Percentiles rank a stretch among this genome's conserved stretches.
phyloP scores from a whole-genome alignment of 2,329 filamentous ascomycete genomes.

The Dactylellina drechsleri region DNA sequence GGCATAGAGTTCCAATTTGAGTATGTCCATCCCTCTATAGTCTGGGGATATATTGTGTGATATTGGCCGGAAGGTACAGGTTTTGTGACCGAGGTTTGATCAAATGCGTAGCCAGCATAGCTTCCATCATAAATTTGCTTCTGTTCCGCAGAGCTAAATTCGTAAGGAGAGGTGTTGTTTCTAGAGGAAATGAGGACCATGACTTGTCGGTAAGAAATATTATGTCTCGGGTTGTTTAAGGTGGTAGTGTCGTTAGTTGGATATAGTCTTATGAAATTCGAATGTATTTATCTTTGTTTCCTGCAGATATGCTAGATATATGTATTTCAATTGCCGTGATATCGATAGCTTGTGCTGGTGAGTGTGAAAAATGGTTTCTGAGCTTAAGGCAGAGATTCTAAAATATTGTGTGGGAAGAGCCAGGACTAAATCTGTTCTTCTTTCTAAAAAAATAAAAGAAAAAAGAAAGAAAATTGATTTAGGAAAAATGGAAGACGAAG shows the following conservation, averaged over 20 bases:
- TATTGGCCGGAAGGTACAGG: neutral
- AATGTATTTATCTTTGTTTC: too few species aligned
- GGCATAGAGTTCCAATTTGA: slow-evolving; percentile 12
- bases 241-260: neutral
- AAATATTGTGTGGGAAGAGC: too few species aligned
- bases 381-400: too few species aligned
- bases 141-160: slow-evolving; percentile 6
- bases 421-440: too few species aligned
- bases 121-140: neutral
- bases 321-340: neutral
- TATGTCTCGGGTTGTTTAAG: neutral
- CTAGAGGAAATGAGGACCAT: slow-evolving; percentile 22
- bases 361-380: too few species aligned
- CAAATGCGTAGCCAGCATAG: slow-evolving; percentile 3
- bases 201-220: neutral
- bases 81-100: slow-evolving; percentile 8
- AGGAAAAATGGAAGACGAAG: slow-evolving; percentile 11
- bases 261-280: neutral
- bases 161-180: slow-evolving; percentile 9
- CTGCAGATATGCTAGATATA: too few species aligned
- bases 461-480: neutral
- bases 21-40: slow-evolving; percentile 11
- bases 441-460: neutral
- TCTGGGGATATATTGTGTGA: neutral
- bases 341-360: neutral